Conservation (phyloP, 129 eudicot species). For the Saposhnikovia divaricata region DNA sequence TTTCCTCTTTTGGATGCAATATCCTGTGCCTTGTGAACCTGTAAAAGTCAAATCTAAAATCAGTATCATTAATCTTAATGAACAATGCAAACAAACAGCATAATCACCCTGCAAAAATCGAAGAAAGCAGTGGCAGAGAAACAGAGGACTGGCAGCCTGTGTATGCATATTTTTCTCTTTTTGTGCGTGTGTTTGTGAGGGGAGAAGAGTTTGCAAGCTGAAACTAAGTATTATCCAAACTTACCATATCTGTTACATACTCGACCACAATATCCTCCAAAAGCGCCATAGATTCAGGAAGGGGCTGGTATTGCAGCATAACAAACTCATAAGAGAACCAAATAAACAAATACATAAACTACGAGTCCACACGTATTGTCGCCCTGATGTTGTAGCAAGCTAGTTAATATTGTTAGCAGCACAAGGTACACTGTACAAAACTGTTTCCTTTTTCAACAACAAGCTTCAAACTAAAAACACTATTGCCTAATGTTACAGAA, state of each 20-base stretch:
- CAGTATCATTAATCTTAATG: background rate
- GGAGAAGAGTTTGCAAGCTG: background rate
- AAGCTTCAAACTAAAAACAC: background rate
- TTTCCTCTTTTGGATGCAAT: conserved; percentile 88
- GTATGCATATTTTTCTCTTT: background rate
- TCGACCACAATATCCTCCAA: conserved; percentile 96
- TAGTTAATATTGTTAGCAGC: background rate
- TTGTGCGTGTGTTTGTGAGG: background rate
- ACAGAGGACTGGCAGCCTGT: background rate
- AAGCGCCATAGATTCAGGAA: conserved; percentile 90
- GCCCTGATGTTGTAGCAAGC: background rate
- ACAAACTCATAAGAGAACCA: background rate
- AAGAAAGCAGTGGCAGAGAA: background rate
- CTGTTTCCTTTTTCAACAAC: too few relatives aligned
- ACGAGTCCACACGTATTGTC: background rate
- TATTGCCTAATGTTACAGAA: background rate
- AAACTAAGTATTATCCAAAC: background rate
- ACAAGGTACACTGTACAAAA: background rate
- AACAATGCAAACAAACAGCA: background rate
- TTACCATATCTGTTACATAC: conserved; percentile 90
- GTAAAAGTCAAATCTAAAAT: conserved; percentile 4
- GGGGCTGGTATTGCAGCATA: conserved; percentile 47
- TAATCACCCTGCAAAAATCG: background rate
- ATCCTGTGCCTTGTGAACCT: conserved; percentile 99
- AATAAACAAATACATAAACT: background rate